These are phyloP conservation scores for Colletotrichum chrysophilum DNA, from an alignment of 2,329 filamentous ascomycete genomes.

Conservation along the genomic window DNA sequence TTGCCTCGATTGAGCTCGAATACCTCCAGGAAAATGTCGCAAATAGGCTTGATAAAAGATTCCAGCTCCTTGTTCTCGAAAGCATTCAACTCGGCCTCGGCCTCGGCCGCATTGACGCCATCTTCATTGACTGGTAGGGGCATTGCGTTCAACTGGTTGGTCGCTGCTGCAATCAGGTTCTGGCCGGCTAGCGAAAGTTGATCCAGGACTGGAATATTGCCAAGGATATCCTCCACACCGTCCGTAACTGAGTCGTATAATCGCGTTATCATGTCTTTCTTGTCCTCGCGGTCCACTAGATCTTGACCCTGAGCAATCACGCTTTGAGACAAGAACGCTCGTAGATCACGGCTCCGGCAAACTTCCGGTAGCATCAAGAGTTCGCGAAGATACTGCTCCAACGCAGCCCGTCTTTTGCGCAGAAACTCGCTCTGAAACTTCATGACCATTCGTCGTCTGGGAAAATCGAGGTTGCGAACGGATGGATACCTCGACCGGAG, in stretches of 20 bases:
- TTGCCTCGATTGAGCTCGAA: conserved; percentile 95
- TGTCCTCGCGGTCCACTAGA: conserved; percentile 64
- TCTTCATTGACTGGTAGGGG: conserved; percentile 59
- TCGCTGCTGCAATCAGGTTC: conserved; percentile 82
- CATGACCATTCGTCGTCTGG: conserved; percentile 89
- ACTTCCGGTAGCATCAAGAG: conserved; percentile 89
- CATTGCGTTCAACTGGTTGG: conserved; percentile 64
- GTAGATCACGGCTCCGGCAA: conserved; percentile 89
- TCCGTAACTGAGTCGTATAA: conserved; percentile 97
- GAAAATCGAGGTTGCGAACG: conserved; percentile 90
- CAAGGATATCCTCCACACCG: conserved; percentile 96
- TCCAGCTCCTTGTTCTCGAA: conserved; percentile 90
- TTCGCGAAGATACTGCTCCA: conserved; percentile 85
- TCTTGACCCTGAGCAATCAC: conserved; percentile 71
- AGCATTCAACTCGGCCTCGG: conserved; percentile 90
- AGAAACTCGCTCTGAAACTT: conserved; percentile 96
- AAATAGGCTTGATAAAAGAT: conserved; percentile 98
- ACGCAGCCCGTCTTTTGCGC: conserved; percentile 80
- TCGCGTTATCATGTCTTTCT: conserved; percentile 88
- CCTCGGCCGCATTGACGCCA: conserved; percentile 67
- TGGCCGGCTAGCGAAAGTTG: conserved; percentile 93
- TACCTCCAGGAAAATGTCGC: conserved; percentile 93
- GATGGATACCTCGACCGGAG: conserved; percentile 85
- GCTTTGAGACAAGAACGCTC: conserved; percentile 90
- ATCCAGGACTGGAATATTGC: conserved; percentile 93